Conservation (phyloP, 768 basidiomycete species). For the Lepiota brunneoincarnata region DNA sequence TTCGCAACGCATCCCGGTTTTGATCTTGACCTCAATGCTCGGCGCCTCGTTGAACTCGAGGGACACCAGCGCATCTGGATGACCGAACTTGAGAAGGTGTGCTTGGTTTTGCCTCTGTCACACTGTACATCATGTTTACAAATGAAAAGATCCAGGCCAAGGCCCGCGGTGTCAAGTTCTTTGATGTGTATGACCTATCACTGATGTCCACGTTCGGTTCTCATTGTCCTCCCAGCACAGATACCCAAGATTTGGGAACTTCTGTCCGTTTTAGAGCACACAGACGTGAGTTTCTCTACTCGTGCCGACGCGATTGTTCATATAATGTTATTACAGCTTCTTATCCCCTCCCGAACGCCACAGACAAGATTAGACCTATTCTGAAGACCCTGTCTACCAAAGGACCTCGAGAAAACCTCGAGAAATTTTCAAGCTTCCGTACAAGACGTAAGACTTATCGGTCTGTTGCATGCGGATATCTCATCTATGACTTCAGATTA, state of each 20-base stretch:
- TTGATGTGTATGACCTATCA: slow-evolving; percentile 66
- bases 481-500: slow-evolving; percentile 20
- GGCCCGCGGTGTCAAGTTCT: slow-evolving; percentile 76
- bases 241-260: slow-evolving; percentile 60
- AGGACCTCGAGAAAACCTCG: slow-evolving; percentile 61
- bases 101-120: slow-evolving; percentile 3
- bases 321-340: slow-evolving; percentile 32
- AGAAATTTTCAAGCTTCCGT: slow-evolving; percentile 66
- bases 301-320: slow-evolving; percentile 9
- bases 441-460: slow-evolving; percentile 58
- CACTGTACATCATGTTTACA: slow-evolving; percentile 1
- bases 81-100: slow-evolving; percentile 87
- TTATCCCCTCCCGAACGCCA: slow-evolving; percentile 60
- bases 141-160: slow-evolving; percentile 66
- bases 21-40: slow-evolving; percentile 67
- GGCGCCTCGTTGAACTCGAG: slow-evolving; percentile 74
- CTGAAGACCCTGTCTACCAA: slow-evolving; percentile 64
- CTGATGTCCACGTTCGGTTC: slow-evolving; percentile 11
- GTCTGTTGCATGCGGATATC: slow-evolving; percentile 4
- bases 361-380: slow-evolving; percentile 54
- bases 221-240: slow-evolving; percentile 50
- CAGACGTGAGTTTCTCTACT: slow-evolving; percentile 31
- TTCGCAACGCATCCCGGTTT: slow-evolving; percentile 50
- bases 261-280: slow-evolving; percentile 33
- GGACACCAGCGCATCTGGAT: slow-evolving; percentile 73